phyloP scores from a whole-genome alignment of 805 yeast genomes.

The Saturnispora saitoi region DNA sequence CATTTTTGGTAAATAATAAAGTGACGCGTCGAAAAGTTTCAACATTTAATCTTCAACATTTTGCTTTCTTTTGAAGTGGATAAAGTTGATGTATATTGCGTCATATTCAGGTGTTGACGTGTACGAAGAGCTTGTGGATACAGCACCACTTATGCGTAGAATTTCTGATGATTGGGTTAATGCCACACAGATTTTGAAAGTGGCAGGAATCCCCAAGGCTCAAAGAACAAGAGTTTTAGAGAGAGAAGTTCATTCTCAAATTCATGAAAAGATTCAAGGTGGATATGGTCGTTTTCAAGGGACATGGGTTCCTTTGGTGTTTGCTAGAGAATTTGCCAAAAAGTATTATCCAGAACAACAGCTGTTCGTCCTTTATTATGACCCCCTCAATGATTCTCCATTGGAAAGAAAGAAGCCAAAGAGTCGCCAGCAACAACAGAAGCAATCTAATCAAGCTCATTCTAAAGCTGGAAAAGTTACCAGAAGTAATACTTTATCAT shows the following conservation, averaged over 20 bases:
- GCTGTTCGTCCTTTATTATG: conserved; percentile 47
- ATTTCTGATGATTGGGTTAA: conserved; percentile 90
- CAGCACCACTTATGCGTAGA: conserved; percentile 81
- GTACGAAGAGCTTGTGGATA: conserved; percentile 56
- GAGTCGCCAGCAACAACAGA: conserved; percentile 25
- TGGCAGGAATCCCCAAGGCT: conserved; percentile 72
- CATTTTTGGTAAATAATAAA: background rate
- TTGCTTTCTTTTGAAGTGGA: background rate
- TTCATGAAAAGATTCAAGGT: conserved; percentile 74
- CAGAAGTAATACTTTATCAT: background rate
- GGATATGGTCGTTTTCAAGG: conserved; percentile 84
- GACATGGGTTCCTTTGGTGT: conserved; percentile 71
- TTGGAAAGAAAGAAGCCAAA: conserved; percentile 1
- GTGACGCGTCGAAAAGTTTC: conserved; percentile 2
- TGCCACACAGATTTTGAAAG: conserved; percentile 73
- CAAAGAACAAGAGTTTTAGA: conserved; percentile 71
- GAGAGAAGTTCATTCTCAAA: conserved; percentile 56
- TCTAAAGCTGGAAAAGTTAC: background rate
- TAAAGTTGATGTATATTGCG: conserved; percentile 28
- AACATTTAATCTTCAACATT: background rate
- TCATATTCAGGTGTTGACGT: conserved; percentile 46
- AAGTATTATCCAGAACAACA: conserved; percentile 43
- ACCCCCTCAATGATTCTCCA: conserved; percentile 33
- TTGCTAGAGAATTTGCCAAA: conserved; percentile 51
- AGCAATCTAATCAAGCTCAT: conserved; percentile 17